Percentiles rank a stretch among this genome's conserved stretches.
Conservation (phyloP, 108 stramenopile genomes). For the Seminavis robusta region DNA sequence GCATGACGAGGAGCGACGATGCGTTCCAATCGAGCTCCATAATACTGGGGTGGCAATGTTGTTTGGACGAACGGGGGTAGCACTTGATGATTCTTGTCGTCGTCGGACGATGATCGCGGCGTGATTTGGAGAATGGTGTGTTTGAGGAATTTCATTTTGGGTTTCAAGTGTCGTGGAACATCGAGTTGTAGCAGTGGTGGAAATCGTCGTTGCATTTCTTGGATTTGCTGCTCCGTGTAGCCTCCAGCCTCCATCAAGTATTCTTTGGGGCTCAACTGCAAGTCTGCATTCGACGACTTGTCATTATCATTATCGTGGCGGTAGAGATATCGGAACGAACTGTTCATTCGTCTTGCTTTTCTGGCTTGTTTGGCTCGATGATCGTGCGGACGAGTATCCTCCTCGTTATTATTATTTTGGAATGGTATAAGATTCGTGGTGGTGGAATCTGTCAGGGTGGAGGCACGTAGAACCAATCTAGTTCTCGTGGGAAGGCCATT, state of each 20-base stretch:
- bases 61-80: background rate
- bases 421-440: no score
- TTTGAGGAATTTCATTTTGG: constrained; percentile 73
- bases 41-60: constrained; percentile 63
- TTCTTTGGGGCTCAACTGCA: constrained; percentile 24
- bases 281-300: constrained; percentile 19
- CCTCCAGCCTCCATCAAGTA: constrained; percentile 49
- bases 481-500: no score
- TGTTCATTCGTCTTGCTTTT: constrained; percentile 69
- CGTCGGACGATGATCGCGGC: background rate
- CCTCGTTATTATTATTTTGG: no score
- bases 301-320: constrained; percentile 39
- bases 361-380: constrained; percentile 60
- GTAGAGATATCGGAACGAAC: constrained; percentile 71
- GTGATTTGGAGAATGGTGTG: constrained; percentile 39
- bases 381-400: constrained; percentile 61
- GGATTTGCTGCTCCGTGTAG: constrained; percentile 50
- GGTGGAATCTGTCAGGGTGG: no score
- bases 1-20: constrained; percentile 80
- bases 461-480: no score
- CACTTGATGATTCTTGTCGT: background rate
- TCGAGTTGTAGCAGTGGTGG: constrained; percentile 69
- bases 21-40: constrained; percentile 68
- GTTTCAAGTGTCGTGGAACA: constrained; percentile 62
- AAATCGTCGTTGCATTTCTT: constrained; percentile 51